phyloP scores from a whole-genome alignment of 768 basidiomycete species.

The Crassisporium funariophilum region DNA sequence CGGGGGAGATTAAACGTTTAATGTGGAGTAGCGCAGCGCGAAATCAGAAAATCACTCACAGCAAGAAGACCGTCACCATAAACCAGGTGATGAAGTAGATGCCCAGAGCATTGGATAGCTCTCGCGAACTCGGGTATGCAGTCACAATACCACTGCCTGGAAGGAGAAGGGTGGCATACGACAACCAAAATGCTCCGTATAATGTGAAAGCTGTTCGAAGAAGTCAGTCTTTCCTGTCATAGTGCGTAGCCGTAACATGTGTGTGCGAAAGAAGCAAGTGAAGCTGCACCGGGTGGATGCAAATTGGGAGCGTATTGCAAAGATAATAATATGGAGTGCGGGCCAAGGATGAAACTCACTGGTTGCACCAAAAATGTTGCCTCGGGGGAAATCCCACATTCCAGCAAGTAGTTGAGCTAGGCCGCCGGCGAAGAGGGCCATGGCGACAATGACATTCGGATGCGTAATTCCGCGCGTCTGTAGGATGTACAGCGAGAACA shows the following conservation, averaged over 20 bases:
- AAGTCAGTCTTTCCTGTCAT: too few relatives aligned
- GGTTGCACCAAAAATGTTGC: constrained; percentile 65
- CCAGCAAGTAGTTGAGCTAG: constrained; percentile 76
- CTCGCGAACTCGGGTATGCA: constrained; percentile 43
- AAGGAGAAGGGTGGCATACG: constrained; percentile 68
- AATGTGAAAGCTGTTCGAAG: constrained; percentile 75
- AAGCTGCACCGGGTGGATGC: too few relatives aligned
- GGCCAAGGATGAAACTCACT: constrained; percentile 46
- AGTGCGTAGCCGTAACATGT: too few relatives aligned
- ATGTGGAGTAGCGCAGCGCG: too few relatives aligned
- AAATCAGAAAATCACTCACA: constrained; percentile 27
- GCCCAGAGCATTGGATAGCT: constrained; percentile 58
- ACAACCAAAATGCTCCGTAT: constrained; percentile 87
- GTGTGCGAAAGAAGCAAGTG: too few relatives aligned
- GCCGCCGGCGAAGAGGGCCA: constrained; percentile 73
- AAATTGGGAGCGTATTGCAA: too few relatives aligned
- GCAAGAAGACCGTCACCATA: constrained; percentile 59
- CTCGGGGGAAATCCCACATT: constrained; percentile 70
- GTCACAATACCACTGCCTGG: constrained; percentile 60
- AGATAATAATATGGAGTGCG: too few relatives aligned
- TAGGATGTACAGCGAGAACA: constrained; percentile 68
- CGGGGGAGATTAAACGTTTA: background rate
- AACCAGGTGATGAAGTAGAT: constrained; percentile 70
- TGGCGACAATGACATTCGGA: constrained; percentile 69
- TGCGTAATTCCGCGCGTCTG: constrained; percentile 42